phyloP scores from a whole-genome alignment of 495 filamentous ascomycete genomes.

The Aspergillus kassunensis region DNA sequence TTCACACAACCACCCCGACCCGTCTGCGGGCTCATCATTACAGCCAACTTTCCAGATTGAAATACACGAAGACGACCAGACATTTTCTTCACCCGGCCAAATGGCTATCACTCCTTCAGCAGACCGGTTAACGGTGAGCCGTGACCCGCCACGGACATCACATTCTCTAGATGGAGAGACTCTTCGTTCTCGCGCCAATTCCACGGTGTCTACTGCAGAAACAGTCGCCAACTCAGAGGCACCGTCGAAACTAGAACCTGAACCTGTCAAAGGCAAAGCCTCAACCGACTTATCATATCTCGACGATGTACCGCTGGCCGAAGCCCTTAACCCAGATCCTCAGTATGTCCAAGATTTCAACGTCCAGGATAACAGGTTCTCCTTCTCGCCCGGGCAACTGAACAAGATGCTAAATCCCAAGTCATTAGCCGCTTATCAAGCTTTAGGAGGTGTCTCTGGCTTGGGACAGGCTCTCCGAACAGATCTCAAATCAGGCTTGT shows the following conservation, averaged over 20 bases:
- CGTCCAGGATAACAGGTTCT: slow-evolving; percentile 65
- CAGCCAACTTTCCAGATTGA: slow-evolving; percentile 1
- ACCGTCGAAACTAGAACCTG: slow-evolving; percentile 34
- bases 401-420: slow-evolving; percentile 76
- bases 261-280: slow-evolving; percentile 23
- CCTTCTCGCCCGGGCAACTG: slow-evolving; percentile 65
- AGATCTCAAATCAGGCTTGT: slow-evolving; percentile 60
- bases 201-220: slow-evolving; percentile 41
- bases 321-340: slow-evolving; percentile 64
- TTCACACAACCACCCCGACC: background rate
- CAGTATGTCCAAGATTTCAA: slow-evolving; percentile 61
- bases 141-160: slow-evolving; percentile 31
- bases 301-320: slow-evolving; percentile 44
- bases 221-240: slow-evolving; percentile 40
- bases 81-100: slow-evolving; percentile 22
- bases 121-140: slow-evolving; percentile 24
- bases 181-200: slow-evolving; percentile 44
- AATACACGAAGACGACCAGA: background rate
- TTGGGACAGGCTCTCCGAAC: slow-evolving; percentile 66
- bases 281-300: slow-evolving; percentile 14
- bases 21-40: slow-evolving; percentile 1
- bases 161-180: slow-evolving; percentile 49
- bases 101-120: slow-evolving; percentile 24
- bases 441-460: slow-evolving; percentile 63
- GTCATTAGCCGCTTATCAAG: slow-evolving; percentile 64